Conservation (phyloP, 202 grass and related monocot genomes). For the Setaria italica region DNA sequence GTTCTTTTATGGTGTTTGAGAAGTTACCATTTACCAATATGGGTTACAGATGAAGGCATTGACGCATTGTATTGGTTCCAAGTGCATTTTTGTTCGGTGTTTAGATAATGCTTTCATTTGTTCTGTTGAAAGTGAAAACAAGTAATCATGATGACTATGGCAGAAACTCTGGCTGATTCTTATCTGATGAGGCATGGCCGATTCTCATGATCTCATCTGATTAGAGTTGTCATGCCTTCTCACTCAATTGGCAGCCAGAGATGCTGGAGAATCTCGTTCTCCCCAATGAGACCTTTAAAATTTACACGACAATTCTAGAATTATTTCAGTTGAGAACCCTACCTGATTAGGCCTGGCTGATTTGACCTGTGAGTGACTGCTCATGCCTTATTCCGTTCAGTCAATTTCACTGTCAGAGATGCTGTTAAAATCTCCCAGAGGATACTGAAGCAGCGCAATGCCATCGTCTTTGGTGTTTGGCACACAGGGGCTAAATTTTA, state of each 20-base stretch:
- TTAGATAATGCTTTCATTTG: neutral
- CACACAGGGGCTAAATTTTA: too few relatives aligned
- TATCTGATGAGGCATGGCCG: neutral
- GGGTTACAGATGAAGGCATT: neutral
- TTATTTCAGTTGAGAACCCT: neutral
- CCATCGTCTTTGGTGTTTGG: slow-evolving; percentile 5
- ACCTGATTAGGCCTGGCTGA: slow-evolving; percentile 9
- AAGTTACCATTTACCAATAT: too few relatives aligned
- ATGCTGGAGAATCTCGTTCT: slow-evolving; percentile 14
- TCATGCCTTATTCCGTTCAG: neutral
- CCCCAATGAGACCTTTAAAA: neutral
- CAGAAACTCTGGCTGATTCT: neutral
- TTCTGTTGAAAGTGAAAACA: neutral
- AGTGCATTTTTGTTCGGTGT: neutral
- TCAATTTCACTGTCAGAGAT: neutral
- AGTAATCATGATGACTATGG: neutral
- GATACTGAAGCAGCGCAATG: slow-evolving; percentile 4
- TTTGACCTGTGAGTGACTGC: slow-evolving; percentile 5
- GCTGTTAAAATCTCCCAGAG: neutral
- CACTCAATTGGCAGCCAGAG: slow-evolving; percentile 1
- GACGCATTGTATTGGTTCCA: neutral
- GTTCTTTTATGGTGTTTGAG: too few relatives aligned
- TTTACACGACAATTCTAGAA: neutral
- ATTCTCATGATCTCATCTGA: neutral
- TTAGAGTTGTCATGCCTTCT: neutral